Conservation (phyloP, 148 eudicot species). For the Rhododendron molle region DNA sequence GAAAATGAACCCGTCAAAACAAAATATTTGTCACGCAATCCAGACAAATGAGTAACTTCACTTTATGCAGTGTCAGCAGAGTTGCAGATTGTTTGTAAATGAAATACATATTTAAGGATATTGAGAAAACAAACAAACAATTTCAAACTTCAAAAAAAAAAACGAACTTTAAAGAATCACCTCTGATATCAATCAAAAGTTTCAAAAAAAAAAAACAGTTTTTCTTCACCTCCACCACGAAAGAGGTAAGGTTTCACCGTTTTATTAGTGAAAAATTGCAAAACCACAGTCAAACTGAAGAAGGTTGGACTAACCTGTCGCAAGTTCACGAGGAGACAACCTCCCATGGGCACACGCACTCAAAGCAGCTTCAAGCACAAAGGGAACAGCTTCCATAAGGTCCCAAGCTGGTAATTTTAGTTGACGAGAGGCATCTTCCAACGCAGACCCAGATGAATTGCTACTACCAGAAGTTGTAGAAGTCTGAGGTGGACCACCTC, state of each 20-base stretch:
- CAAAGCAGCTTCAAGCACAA: slow-evolving; percentile 86
- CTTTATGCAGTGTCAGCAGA: neutral
- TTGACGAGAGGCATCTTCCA: slow-evolving; percentile 58
- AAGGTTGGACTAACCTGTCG: slow-evolving; percentile 69
- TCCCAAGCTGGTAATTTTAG: slow-evolving; percentile 95
- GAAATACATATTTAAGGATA: neutral
- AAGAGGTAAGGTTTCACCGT: neutral
- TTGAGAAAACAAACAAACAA: neutral
- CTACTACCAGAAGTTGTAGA: slow-evolving; percentile 72
- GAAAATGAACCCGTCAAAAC: neutral
- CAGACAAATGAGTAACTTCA: neutral
- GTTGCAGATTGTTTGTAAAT: neutral
- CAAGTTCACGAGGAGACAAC: slow-evolving; percentile 86
- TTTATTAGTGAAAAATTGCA: neutral
- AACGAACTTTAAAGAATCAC: neutral
- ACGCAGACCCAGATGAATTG: slow-evolving; percentile 58
- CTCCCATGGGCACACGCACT: slow-evolving; percentile 88
- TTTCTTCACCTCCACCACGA: neutral
- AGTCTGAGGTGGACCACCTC: slow-evolving; percentile 36
- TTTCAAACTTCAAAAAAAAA: neutral
- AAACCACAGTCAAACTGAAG: neutral
- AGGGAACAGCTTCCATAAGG: slow-evolving; percentile 91
- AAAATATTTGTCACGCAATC: neutral
- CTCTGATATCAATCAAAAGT: neutral
- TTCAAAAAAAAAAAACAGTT: neutral